Percentiles rank a stretch among this genome's conserved stretches.
These are phyloP conservation scores for Paracoccidioides brasiliensis DNA, from an alignment of 2,329 filamentous ascomycete species.

Conservation along the genomic window DNA sequence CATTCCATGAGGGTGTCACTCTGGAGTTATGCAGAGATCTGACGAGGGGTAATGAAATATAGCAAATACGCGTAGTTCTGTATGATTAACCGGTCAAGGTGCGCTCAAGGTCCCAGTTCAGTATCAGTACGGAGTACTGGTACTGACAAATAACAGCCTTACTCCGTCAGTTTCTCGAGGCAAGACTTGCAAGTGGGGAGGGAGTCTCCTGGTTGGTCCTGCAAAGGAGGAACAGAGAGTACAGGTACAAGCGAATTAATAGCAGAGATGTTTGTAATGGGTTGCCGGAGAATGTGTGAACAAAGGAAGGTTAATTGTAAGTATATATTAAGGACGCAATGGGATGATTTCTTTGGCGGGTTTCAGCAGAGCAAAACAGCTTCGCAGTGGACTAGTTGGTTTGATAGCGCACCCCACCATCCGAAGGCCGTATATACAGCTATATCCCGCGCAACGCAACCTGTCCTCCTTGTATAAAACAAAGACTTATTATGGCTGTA, in stretches of 20 bases:
- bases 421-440: neutral
- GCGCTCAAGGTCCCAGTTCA: too few relatives aligned
- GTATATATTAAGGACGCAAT: neutral
- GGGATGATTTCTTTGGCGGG: neutral
- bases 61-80: neutral
- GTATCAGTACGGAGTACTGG: too few relatives aligned
- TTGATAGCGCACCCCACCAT: neutral
- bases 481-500: neutral
- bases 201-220: neutral
- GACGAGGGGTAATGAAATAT: neutral
- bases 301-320: neutral
- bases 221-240: neutral
- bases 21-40: neutral
- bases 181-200: neutral
- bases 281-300: neutral
- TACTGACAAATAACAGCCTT: neutral
- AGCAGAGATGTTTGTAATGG: neutral
- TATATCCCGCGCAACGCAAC: neutral
- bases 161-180: neutral
- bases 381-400: neutral
- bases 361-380: neutral
- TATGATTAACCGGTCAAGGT: neutral
- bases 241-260: neutral
- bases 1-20: constrained; percentile 20
- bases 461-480: neutral